Percentiles rank a stretch among this genome's conserved stretches.
These are phyloP conservation scores for Pyrenochaeta sp. DNA, from an alignment of 2,329 filamentous ascomycete genomes.

Conservation along the genomic window DNA sequence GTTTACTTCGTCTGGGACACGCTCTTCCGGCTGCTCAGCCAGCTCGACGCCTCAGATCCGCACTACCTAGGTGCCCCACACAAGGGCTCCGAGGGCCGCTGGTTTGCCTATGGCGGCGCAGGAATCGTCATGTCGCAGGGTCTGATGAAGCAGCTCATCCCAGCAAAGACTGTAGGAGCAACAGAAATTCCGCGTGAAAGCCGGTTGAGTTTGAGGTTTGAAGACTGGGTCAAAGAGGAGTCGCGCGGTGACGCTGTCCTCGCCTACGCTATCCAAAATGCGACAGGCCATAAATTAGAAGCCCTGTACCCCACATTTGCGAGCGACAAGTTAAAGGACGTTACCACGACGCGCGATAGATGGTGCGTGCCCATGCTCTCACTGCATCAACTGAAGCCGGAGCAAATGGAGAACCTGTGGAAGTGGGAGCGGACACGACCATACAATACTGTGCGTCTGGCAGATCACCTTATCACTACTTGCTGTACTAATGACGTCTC, in stretches of 20 bases:
- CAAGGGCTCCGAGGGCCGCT: constrained; percentile 37
- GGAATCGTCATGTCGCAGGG: constrained; percentile 58
- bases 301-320: constrained; percentile 51
- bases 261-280: constrained; percentile 49
- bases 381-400: constrained; percentile 49
- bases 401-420: constrained; percentile 61
- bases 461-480: background rate
- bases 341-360: constrained; percentile 49
- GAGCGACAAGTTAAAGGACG: constrained; percentile 60
- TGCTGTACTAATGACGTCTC: background rate
- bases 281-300: constrained; percentile 44
- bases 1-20: constrained; percentile 52
- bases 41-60: constrained; percentile 46
- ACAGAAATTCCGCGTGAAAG: constrained; percentile 42
- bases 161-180: constrained; percentile 33
- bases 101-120: constrained; percentile 57
- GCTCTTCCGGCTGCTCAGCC: constrained; percentile 53
- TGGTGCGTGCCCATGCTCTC: constrained; percentile 57
- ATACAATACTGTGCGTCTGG: constrained; percentile 38
- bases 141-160: constrained; percentile 59
- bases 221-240: constrained; percentile 52
- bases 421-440: constrained; percentile 55
- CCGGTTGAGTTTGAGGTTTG: constrained; percentile 42
- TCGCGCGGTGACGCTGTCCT: constrained; percentile 54
- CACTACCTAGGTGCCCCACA: constrained; percentile 53